Base-by-base conservation (phyloP, 495 filamentous ascomycete genomes). In the Aspergillus avenaceus region DNA sequence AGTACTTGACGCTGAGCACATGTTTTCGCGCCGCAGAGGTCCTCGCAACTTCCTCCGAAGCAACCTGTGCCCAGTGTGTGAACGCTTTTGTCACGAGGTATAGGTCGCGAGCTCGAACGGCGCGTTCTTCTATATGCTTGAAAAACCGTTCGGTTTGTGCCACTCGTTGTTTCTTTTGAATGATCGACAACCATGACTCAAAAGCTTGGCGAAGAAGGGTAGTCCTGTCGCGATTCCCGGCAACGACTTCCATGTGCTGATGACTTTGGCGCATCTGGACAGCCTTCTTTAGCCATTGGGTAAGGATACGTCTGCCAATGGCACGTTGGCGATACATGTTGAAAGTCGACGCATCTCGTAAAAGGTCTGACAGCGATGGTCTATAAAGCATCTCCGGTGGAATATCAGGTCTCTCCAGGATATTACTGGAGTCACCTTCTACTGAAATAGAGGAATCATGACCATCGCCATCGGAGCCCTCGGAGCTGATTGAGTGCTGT, bases 51-150 rank as follows among this genome's bases (percentile, higher is more conserved):
- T 85, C 77, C 40, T 90, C 84, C 6, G 72, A 74, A 29, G 82
- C 71, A 14, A 76, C 67, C 41, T 82, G 78, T 23, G 79, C 80
- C 88, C 88, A 92, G 55, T 89, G 84, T 4, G 79, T 80, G 55
- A 90, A 88, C 3, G 85, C 83, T 62, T 85, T 86, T 2, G 81
- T 82, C 53, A 90, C 65, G 24, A 89, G 67, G 59, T 83, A 83
- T 18, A 88, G 59, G 58, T 86, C 77, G 41, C 85, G 76, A 19
- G 84, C 83, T 50, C 76, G 78, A 14, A 62, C 72, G 23, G 84
- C 83, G 45, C 84, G 75, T 54, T 70, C 71, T 54, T 87, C 83
- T 1, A 85, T 59, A 19, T 79, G 80, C 22, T 75, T 72, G 50
- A 81, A 85, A 32, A 85, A 85, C n/a, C 73, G 66, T 42, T 84